Evolutionary conservation across 2,329 filamentous ascomycete species (phyloP), one percentile per base, ranked within the genome.

Genomic region (Nemania sp.): DNA sequence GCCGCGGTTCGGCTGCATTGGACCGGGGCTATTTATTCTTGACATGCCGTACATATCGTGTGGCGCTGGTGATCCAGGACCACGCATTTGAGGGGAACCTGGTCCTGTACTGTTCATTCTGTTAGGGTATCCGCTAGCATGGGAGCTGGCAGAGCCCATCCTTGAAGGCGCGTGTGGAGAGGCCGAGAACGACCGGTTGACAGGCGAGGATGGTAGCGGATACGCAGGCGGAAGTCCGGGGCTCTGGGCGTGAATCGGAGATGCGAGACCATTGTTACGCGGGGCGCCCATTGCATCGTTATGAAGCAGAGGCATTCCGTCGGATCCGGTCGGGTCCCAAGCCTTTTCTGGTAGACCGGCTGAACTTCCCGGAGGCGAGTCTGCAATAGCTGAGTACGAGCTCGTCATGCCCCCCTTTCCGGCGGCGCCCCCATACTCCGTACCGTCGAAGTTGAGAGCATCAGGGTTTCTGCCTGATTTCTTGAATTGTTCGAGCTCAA

Each of bases 401-500:
- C 55, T 50, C 40, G 41, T 31, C 33, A 58, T 47, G 22, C 53
- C 49, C 6, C 54, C 57, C 7, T 61, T 61, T 9, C 46, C 54
- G 12, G 49, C 42, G 11, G 57, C 46, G 20, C 53, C 57, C 6
- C 7, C 24, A 12, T 60, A 58, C 30, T 50, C 57, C 2, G 49
- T 45, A 12, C 60, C 60, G 8, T 57, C 55, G 15, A 56, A 62
- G 11, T 49, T 36, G n/a, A 61, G 54, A 40, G 39, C 40, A 63
- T 81, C 79, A 1, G 78, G 77, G 65, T 81, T 67, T 59, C 78
- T 64, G 37, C 79, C 79, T 48, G 70, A 70, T 57, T 72, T 75
- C 51, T 74, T 70, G 70, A 79, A 78, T 11, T 73, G 70, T 59
- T 81, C 77, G 33, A 82, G 67, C 64, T 83, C 81, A 3, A 76